Conservation (phyloP, 2,329 filamentous ascomycete species). For the Fusarium humuli region DNA sequence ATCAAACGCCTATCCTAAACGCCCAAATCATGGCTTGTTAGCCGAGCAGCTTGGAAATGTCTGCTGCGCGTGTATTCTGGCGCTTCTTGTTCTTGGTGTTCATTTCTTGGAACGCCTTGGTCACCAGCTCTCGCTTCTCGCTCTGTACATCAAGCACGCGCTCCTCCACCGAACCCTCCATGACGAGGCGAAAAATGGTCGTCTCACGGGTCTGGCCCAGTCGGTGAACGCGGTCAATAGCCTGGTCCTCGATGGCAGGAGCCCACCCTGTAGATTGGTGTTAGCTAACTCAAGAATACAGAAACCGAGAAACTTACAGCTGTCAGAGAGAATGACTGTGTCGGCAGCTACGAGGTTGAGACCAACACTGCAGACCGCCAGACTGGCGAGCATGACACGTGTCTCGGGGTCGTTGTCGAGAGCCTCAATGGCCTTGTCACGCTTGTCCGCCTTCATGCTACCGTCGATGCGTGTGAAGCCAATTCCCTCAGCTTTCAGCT, state of each 20-base stretch:
- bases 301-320: constrained; percentile 60
- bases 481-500: constrained; percentile 71
- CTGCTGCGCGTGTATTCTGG: constrained; percentile 68
- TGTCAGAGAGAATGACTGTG: constrained; percentile 85
- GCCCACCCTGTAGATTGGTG: constrained; percentile 75
- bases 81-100: constrained; percentile 60
- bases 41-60: constrained; percentile 62
- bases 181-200: constrained; percentile 83
- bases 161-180: constrained; percentile 85
- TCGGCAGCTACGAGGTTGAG: constrained; percentile 88
- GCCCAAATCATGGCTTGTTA: constrained; percentile 23
- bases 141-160: constrained; percentile 81
- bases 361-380: constrained; percentile 86
- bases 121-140: constrained; percentile 82
- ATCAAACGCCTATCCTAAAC: neutral
- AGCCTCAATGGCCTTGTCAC: constrained; percentile 77
- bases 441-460: constrained; percentile 75
- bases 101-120: constrained; percentile 82
- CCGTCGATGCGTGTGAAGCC: constrained; percentile 82
- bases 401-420: constrained; percentile 75
- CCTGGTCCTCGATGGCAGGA: constrained; percentile 91
- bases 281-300: constrained; percentile 13
- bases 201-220: constrained; percentile 84
- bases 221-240: constrained; percentile 87
- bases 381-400: constrained; percentile 82